A percentile compares a stretch with the other conserved stretches of the same genome.
phyloP scores from a whole-genome alignment of 164 flowering plant species.

The Liriodendron chinense region DNA sequence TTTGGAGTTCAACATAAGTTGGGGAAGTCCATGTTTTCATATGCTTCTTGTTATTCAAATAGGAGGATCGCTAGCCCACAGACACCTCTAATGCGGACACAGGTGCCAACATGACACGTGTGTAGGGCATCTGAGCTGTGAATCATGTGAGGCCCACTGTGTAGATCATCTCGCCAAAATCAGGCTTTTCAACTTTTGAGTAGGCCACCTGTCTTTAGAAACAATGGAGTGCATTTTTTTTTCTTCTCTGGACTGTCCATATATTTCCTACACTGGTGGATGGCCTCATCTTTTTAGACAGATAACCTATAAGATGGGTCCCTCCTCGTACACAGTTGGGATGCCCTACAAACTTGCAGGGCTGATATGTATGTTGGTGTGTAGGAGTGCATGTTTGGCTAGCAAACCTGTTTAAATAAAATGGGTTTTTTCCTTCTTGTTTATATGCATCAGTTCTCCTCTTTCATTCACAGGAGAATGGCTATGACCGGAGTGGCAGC shows the following conservation, averaged over 20 bases:
- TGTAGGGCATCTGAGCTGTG: background rate
- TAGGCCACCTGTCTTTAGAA: no score
- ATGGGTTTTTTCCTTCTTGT: background rate
- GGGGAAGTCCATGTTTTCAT: background rate
- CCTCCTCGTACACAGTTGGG: background rate
- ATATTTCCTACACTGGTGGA: background rate
- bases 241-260: no score
- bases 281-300: background rate
- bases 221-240: no score
- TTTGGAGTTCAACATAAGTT: background rate
- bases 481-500: conserved; percentile 7
- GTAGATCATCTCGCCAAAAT: no score
- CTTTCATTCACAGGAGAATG: conserved; percentile 23
- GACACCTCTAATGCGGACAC: background rate
- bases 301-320: background rate
- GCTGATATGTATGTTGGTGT: no score
- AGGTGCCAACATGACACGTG: background rate
- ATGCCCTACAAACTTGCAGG: background rate
- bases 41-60: background rate
- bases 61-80: background rate
- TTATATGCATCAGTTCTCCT: background rate
- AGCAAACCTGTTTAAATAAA: background rate
- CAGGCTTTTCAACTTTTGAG: no score
- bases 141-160: background rate
- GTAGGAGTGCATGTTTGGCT: background rate